Percentiles rank a stretch among this genome's conserved stretches.
phyloP scores from a whole-genome alignment of 345 rosid genomes.

The Isatis tinctoria region DNA sequence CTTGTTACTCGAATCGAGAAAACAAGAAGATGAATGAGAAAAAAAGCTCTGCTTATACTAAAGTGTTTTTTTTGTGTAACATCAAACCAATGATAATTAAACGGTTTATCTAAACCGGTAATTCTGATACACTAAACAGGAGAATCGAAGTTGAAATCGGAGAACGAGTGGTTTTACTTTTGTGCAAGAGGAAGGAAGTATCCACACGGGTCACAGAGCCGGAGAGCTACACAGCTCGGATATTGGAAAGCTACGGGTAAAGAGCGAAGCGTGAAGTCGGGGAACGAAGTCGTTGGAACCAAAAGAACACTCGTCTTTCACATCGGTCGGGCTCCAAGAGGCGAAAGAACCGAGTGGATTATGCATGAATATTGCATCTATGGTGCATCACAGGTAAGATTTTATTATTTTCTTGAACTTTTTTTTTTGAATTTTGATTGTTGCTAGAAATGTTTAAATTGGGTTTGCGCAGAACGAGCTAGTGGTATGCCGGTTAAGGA shows the following conservation, averaged over 20 bases:
- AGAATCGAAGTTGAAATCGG: slow-evolving; percentile 60
- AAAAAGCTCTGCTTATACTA: not conserved
- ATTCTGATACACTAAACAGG: slow-evolving; percentile 29
- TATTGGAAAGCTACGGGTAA: slow-evolving; percentile 97
- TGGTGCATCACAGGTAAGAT: slow-evolving; percentile 56
- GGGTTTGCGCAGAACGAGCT: slow-evolving; percentile 51
- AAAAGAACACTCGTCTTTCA: slow-evolving; percentile 95
- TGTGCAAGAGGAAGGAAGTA: slow-evolving; percentile 84
- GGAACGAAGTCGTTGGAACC: slow-evolving; percentile 55
- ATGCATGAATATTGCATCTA: slow-evolving; percentile 81
- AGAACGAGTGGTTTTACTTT: slow-evolving; percentile 90
- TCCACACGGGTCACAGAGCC: slow-evolving; percentile 79
- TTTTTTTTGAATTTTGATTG: not conserved
- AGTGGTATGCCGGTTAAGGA: slow-evolving; percentile 82
- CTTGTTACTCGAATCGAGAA: not conserved
- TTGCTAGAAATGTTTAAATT: not conserved
- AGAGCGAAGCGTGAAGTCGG: slow-evolving; percentile 68
- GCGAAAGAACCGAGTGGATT: slow-evolving; percentile 94
- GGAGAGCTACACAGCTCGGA: slow-evolving; percentile 71
- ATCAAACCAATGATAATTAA: not conserved
- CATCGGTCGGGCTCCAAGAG: slow-evolving; percentile 81
- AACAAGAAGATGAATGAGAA: not conserved
- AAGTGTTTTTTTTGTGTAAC: not conserved
- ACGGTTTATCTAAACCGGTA: not conserved
- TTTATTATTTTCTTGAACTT: not conserved